A percentile compares a stretch with the other conserved stretches of the same genome.
Evolutionary conservation across 2,329 filamentous ascomycete species (phyloP).

Genomic region (Coniochaeta sp.): DNA sequence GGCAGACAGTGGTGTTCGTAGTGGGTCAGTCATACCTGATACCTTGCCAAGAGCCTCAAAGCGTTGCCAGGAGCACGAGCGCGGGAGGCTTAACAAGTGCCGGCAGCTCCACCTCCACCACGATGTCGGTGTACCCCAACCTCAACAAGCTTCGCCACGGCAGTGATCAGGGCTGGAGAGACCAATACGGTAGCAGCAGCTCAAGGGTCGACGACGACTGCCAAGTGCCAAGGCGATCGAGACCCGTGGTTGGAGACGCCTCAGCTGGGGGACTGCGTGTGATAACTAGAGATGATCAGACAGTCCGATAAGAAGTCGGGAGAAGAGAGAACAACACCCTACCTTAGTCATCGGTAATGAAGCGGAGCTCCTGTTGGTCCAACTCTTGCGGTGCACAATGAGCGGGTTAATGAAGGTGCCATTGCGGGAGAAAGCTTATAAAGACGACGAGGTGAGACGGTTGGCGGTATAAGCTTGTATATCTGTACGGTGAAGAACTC

Average conservation of each 20-base stretch:
- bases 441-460: too few species aligned
- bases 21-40: constrained; percentile 27
- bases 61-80: constrained; percentile 9
- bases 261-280: background rate
- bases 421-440: too few species aligned
- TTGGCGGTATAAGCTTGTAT: too few species aligned
- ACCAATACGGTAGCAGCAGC: background rate
- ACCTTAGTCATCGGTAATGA: background rate
- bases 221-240: background rate
- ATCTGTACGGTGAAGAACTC: too few species aligned
- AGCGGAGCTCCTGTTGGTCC: background rate
- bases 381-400: background rate
- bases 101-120: background rate
- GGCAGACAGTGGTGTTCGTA: constrained; percentile 9
- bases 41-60: constrained; percentile 25
- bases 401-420: too few species aligned
- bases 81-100: background rate
- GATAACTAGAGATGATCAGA: background rate
- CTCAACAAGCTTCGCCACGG: background rate
- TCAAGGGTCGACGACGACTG: background rate
- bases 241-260: constrained; percentile 2
- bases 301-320: background rate
- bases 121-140: too few species aligned
- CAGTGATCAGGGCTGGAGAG: background rate
- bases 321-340: too few species aligned